These are phyloP conservation scores for Phialophora verrucosa DNA, from an alignment of 2,329 filamentous ascomycete species.

Conservation along the genomic window DNA sequence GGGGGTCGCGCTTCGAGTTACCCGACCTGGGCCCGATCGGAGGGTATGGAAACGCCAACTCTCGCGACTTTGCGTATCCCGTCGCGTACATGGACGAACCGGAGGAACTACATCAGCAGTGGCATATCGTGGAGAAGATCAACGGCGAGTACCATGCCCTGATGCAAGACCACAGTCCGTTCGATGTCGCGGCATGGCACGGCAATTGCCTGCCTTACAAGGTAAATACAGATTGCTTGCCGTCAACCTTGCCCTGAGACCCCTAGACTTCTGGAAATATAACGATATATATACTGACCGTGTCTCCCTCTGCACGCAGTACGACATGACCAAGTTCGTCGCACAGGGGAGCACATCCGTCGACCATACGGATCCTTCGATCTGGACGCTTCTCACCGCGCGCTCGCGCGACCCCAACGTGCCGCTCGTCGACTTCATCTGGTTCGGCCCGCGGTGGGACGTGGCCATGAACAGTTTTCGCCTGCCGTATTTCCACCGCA, in stretches of 20 bases:
- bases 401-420: constrained; percentile 42
- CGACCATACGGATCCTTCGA: constrained; percentile 50
- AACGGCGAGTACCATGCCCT: constrained; percentile 65
- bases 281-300: neutral
- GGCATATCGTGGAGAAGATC: constrained; percentile 66
- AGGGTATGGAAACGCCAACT: constrained; percentile 68
- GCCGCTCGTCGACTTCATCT: constrained; percentile 46
- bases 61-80: constrained; percentile 68
- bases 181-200: constrained; percentile 74
- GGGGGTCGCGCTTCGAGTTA: constrained; percentile 66
- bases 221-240: constrained; percentile 6
- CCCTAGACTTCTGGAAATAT: neutral
- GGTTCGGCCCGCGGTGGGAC: constrained; percentile 49
- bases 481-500: constrained; percentile 51
- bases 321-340: constrained; percentile 49
- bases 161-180: constrained; percentile 68
- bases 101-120: constrained; percentile 49
- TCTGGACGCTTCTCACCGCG: constrained; percentile 49
- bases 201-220: constrained; percentile 62
- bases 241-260: no score
- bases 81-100: constrained; percentile 62
- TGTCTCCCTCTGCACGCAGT: constrained; percentile 26
- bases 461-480: constrained; percentile 49
- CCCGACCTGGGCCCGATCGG: constrained; percentile 71
- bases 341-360: constrained; percentile 48